Conservation (phyloP, 2,329 filamentous ascomycete genomes). For the Pseudonectria buxi region DNA sequence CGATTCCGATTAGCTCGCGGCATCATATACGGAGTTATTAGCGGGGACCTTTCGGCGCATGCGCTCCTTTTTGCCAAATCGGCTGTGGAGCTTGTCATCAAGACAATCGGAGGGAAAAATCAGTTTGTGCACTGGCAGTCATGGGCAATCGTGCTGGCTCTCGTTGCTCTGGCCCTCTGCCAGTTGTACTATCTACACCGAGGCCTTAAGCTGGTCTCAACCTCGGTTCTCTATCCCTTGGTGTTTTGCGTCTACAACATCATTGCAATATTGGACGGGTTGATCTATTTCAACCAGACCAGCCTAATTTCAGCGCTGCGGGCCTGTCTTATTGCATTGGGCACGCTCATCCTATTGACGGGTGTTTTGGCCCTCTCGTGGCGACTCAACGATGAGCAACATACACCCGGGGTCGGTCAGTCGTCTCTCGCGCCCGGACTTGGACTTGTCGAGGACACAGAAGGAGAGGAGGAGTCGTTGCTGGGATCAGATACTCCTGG, state of each 20-base stretch:
- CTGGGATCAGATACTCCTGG: constrained; percentile 40
- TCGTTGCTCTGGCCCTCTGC: constrained; percentile 74
- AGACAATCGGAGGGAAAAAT: constrained; percentile 78
- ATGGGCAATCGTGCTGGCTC: constrained; percentile 79
- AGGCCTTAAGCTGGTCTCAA: constrained; percentile 89
- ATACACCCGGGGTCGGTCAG: constrained; percentile 51
- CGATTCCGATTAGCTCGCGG: constrained; percentile 72
- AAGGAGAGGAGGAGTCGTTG: constrained; percentile 52
- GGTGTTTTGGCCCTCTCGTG: constrained; percentile 91
- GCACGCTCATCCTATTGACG: constrained; percentile 75
- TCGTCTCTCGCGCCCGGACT: constrained; percentile 76
- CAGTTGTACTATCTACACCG: constrained; percentile 95
- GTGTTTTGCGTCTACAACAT: constrained; percentile 99
- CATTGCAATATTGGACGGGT: constrained; percentile 90
- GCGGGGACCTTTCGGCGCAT: constrained; percentile 90
- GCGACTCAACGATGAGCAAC: constrained; percentile 77
- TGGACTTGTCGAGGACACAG: constrained; percentile 67
- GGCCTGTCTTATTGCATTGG: constrained; percentile 75
- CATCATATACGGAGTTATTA: constrained; percentile 81
- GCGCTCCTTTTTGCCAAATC: constrained; percentile 91
- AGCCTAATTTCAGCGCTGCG: constrained; percentile 69
- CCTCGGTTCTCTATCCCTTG: constrained; percentile 89
- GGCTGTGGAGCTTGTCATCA: constrained; percentile 86
- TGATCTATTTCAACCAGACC: constrained; percentile 93
- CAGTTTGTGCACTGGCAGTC: constrained; percentile 95